A percentile compares a stretch with the other conserved stretches of the same genome.
Evolutionary conservation across 2,329 filamentous ascomycete genomes (phyloP).

Genomic region (Plenodomus tracheiphilus): DNA sequence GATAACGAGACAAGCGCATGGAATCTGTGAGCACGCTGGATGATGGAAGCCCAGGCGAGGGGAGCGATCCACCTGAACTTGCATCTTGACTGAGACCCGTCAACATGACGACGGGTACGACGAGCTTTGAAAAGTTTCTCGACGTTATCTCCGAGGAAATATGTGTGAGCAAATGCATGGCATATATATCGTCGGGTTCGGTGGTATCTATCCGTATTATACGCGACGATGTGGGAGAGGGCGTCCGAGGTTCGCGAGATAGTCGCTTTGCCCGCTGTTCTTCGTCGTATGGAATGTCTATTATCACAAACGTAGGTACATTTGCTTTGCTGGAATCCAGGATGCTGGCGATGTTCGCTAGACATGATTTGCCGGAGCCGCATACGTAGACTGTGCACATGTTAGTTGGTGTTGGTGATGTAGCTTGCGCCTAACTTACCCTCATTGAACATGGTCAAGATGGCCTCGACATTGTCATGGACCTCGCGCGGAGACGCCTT

Average conservation of each 20-base stretch:
- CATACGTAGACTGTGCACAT: conserved; percentile 45
- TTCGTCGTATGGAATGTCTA: conserved; percentile 50
- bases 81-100: conserved; percentile 42
- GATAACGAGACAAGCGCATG: conserved; percentile 67
- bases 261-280: conserved; percentile 46
- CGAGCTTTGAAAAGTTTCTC: conserved; percentile 44
- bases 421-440: conserved; percentile 26
- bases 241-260: conserved; percentile 47
- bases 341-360: conserved; percentile 43
- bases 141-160: conserved; percentile 48
- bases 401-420: conserved; percentile 10
- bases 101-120: conserved; percentile 47
- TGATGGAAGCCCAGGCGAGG: conserved; percentile 39
- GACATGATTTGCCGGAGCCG: conserved; percentile 43
- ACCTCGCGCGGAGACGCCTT: conserved; percentile 40
- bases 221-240: conserved; percentile 45
- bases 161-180: conserved; percentile 48
- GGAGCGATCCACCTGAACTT: conserved; percentile 27
- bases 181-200: conserved; percentile 49
- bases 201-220: conserved; percentile 31
- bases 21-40: conserved; percentile 51
- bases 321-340: conserved; percentile 36
- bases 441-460: conserved; percentile 48
- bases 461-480: conserved; percentile 44
- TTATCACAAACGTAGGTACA: conserved; percentile 46